Conservation (phyloP, 208 protist species). For the Leishmania martiniquensis region DNA sequence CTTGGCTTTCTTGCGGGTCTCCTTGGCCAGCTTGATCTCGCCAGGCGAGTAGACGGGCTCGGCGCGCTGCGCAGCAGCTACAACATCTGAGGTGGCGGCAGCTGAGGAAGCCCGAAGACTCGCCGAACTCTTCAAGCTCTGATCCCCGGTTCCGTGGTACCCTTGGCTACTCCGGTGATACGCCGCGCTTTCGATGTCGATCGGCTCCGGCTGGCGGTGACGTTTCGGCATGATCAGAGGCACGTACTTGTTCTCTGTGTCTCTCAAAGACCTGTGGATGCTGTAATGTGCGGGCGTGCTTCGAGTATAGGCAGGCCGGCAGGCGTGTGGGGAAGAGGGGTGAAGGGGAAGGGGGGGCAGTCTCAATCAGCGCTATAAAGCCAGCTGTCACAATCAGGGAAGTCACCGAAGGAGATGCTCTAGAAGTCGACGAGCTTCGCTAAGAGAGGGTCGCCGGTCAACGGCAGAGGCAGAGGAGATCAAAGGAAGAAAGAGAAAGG, state of each 20-base stretch:
- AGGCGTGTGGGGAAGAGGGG: background rate
- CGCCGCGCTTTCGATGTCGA: conserved; percentile 32
- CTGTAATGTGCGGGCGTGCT: background rate
- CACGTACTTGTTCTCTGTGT: background rate
- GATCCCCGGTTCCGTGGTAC: background rate
- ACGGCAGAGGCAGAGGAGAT: background rate
- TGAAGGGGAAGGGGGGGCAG: too few relatives aligned
- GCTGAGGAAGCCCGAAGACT: background rate
- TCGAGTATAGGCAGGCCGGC: background rate
- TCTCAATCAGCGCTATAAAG: too few relatives aligned
- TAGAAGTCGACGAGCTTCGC: background rate
- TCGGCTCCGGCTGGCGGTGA: conserved; percentile 73
- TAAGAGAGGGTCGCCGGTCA: background rate
- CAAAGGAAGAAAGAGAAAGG: background rate
- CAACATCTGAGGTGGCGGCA: background rate
- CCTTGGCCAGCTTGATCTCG: conserved; percentile 25
- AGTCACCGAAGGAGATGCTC: background rate
- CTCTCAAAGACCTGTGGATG: background rate
- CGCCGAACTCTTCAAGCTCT: background rate
- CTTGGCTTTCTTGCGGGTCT: conserved; percentile 18
- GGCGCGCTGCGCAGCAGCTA: background rate
- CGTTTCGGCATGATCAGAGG: conserved; percentile 69
- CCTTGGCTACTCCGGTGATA: conserved; percentile 7
- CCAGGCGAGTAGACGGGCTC: conserved; percentile 19
- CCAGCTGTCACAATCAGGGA: background rate